A percentile compares a stretch with the other conserved stretches of the same genome.
Evolutionary conservation across 2,329 filamentous ascomycete species (phyloP).

Genomic region (Ophiostoma sp.): DNA sequence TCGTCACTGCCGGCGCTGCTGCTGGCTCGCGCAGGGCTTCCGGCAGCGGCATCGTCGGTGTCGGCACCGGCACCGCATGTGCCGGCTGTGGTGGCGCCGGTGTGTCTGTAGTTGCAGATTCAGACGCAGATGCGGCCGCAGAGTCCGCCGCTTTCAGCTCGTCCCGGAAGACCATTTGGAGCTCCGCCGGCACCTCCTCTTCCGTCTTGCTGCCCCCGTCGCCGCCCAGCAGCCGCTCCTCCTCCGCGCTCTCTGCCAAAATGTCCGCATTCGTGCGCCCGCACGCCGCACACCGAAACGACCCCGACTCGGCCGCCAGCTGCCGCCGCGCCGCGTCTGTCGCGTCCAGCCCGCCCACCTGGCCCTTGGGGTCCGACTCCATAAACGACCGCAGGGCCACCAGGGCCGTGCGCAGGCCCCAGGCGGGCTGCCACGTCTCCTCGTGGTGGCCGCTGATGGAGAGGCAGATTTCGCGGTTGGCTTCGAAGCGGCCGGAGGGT

Average conservation of each 20-base stretch:
- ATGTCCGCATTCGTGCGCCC: conserved; percentile 67
- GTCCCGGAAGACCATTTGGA: conserved; percentile 67
- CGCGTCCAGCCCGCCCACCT: conserved; percentile 83
- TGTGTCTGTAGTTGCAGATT: background rate
- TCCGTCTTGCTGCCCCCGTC: conserved; percentile 24
- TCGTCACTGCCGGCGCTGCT: background rate
- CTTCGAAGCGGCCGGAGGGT: conserved; percentile 86
- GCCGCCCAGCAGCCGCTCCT: conserved; percentile 38
- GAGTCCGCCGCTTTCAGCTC: conserved; percentile 47
- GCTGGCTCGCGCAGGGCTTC: background rate
- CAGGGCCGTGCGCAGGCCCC: conserved; percentile 88
- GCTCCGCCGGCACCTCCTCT: conserved; percentile 44
- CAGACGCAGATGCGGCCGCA: background rate
- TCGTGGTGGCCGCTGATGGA: conserved; percentile 93
- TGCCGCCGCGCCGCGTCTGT: conserved; percentile 59
- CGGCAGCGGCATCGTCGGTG: conserved; percentile 15
- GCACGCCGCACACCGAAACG: conserved; percentile 67
- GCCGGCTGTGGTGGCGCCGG: conserved; percentile 25
- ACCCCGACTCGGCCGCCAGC: conserved; percentile 61
- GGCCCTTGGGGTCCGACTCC: conserved; percentile 81
- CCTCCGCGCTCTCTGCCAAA: conserved; percentile 62
- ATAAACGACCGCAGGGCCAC: conserved; percentile 80
- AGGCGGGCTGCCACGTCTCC: conserved; percentile 97
- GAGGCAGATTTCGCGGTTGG: conserved; percentile 94
- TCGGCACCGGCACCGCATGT: conserved; percentile 23